Conservation (phyloP, 805 yeast species). For the Starmerella gropengiesseri region DNA sequence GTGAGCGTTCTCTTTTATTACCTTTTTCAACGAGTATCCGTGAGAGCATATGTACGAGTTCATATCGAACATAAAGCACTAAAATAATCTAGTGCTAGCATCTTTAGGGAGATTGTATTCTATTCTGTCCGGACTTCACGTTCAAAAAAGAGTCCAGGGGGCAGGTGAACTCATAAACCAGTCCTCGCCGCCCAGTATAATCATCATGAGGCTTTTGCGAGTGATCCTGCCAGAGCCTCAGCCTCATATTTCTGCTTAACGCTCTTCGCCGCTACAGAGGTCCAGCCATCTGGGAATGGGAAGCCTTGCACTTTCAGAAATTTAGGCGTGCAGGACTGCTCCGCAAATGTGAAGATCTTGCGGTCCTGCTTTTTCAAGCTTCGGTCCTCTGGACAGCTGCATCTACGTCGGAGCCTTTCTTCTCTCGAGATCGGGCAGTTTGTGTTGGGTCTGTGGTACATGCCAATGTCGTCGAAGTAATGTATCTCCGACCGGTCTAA, state of each 20-base stretch:
- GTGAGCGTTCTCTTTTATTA: too few species aligned
- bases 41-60: too few species aligned
- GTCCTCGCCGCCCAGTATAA: too few species aligned
- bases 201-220: too few species aligned
- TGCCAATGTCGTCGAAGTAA: slow-evolving; percentile 88
- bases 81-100: too few species aligned
- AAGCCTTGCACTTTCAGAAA: slow-evolving; percentile 8
- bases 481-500: slow-evolving; percentile 62
- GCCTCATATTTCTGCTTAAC: background rate
- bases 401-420: slow-evolving; percentile 7
- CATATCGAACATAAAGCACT: too few species aligned
- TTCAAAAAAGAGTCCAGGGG: too few species aligned
- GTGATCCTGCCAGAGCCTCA: background rate
- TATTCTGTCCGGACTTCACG: too few species aligned
- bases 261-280: slow-evolving; percentile 4
- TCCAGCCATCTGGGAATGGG: slow-evolving; percentile 12
- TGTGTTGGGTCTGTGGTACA: slow-evolving; percentile 51
- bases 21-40: too few species aligned
- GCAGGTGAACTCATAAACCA: background rate
- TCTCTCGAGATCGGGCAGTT: slow-evolving; percentile 50
- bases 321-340: slow-evolving; percentile 13
- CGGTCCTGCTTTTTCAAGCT: background rate
- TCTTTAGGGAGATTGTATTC: too few species aligned
- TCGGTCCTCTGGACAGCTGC: slow-evolving; percentile 14
- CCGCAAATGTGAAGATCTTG: slow-evolving; percentile 14